These are phyloP conservation scores for Parascedosporium putredinis DNA, from an alignment of 2,329 filamentous ascomycete species.

Conservation along the genomic window DNA sequence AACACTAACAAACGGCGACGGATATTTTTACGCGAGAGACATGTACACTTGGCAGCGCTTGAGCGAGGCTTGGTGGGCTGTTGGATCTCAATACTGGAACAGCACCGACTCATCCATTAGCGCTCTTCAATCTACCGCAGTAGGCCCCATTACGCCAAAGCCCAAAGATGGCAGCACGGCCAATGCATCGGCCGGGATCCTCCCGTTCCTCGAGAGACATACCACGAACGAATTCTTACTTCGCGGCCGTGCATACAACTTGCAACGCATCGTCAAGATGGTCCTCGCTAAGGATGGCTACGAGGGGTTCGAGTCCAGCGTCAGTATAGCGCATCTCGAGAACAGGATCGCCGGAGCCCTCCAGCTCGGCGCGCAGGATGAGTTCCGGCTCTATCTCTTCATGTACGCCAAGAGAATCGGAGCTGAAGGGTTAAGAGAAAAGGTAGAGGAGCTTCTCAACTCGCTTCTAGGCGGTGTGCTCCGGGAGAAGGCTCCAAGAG, in stretches of 20 bases:
- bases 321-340: conserved; percentile 90
- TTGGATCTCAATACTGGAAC: conserved; percentile 98
- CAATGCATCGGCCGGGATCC: conserved; percentile 77
- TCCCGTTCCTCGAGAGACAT: conserved; percentile 85
- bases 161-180: conserved; percentile 35
- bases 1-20: conserved; percentile 90
- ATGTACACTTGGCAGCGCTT: conserved; percentile 92
- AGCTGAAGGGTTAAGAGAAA: conserved; percentile 73
- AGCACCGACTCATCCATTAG: conserved; percentile 85
- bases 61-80: conserved; percentile 97
- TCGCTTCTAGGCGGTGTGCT: conserved; percentile 65
- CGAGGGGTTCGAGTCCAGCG: conserved; percentile 80
- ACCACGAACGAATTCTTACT: conserved; percentile 89
- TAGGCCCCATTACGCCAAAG: conserved; percentile 36
- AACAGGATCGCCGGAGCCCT: conserved; percentile 86
- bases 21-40: conserved; percentile 74
- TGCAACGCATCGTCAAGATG: conserved; percentile 85
- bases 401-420: conserved; percentile 97
- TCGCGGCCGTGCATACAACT: conserved; percentile 80
- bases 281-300: conserved; percentile 82
- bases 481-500: conserved; percentile 40
- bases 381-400: conserved; percentile 88
- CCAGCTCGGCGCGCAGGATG: conserved; percentile 74
- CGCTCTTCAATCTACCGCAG: conserved; percentile 62
- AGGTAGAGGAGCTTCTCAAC: conserved; percentile 86